Conservation (phyloP, 257 asterid genomes). For the Mitragyna speciosa region DNA sequence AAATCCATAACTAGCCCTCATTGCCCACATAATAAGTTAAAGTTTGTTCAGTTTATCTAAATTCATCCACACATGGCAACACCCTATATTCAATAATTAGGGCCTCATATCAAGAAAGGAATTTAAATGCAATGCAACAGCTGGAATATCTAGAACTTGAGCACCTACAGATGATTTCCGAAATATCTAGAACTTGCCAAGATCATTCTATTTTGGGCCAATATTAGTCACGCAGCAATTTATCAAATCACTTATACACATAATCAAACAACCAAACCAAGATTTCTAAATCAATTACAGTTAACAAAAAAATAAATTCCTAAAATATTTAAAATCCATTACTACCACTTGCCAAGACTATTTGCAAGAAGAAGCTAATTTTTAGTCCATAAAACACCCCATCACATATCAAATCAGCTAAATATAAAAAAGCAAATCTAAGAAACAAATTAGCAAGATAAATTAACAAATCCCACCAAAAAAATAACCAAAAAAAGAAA, state of each 20-base stretch:
- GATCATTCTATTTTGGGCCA: not conserved
- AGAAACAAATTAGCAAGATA: not conserved
- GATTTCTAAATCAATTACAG: not conserved
- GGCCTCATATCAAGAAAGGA: not conserved
- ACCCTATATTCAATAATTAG: not conserved
- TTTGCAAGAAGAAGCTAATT: not conserved
- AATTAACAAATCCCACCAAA: constrained; percentile 1
- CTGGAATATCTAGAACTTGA: not conserved
- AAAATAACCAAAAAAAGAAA: not conserved
- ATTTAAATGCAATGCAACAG: not conserved
- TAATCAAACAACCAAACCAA: not conserved
- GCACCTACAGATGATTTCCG: not conserved
- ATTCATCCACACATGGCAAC: not conserved
- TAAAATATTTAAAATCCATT: not conserved
- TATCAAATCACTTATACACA: not conserved
- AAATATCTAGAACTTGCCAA: not conserved
- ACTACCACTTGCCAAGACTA: not conserved
- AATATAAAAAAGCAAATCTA: not conserved
- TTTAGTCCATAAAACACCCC: not conserved
- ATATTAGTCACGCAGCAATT: not conserved
- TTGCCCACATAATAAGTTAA: not conserved
- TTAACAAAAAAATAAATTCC: not conserved
- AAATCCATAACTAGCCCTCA: not conserved
- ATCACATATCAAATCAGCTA: not conserved
- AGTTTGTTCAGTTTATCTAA: not conserved